A percentile compares a stretch with the other conserved stretches of the same genome.
These are phyloP conservation scores for Candida ovalis DNA, from an alignment of 805 yeast species.

Conservation along the genomic window DNA sequence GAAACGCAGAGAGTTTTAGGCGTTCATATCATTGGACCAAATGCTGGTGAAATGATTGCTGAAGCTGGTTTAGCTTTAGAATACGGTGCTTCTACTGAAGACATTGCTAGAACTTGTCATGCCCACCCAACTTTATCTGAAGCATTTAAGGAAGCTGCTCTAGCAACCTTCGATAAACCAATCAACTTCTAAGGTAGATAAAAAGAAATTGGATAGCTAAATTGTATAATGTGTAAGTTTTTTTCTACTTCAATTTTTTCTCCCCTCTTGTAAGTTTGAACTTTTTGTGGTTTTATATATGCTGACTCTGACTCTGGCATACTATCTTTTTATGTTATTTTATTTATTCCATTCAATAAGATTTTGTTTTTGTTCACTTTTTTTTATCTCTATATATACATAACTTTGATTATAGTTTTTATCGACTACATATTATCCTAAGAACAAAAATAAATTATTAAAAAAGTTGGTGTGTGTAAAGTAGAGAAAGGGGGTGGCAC, in stretches of 20 bases:
- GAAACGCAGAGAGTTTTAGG: conserved; percentile 96
- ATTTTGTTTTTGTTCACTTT: not conserved
- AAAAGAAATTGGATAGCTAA: not conserved
- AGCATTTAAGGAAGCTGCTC: conserved; percentile 97
- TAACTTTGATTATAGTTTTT: not conserved
- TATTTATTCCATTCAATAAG: not conserved
- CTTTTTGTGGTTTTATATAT: not conserved
- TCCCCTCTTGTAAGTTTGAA: not conserved
- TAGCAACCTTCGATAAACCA: conserved; percentile 88
- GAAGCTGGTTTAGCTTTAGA: conserved; percentile 97
- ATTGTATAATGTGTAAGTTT: not conserved
- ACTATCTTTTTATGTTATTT: not conserved
- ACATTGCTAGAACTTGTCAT: conserved; percentile 94
- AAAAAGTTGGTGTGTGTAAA: no score
- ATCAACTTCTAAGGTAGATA: conserved; percentile 72
- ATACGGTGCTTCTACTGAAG: conserved; percentile 98
- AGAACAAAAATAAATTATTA: no score
- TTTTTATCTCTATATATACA: not conserved
- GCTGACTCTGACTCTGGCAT: not conserved
- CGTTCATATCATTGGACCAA: conserved; percentile 95
- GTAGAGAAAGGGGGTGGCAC: no score
- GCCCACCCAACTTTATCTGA: conserved; percentile 98
- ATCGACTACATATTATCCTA: no score
- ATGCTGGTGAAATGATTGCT: conserved; percentile 99
- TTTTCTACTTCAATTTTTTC: not conserved